Conservation (phyloP, 345 rosid species). For the Aegle marmelos region DNA sequence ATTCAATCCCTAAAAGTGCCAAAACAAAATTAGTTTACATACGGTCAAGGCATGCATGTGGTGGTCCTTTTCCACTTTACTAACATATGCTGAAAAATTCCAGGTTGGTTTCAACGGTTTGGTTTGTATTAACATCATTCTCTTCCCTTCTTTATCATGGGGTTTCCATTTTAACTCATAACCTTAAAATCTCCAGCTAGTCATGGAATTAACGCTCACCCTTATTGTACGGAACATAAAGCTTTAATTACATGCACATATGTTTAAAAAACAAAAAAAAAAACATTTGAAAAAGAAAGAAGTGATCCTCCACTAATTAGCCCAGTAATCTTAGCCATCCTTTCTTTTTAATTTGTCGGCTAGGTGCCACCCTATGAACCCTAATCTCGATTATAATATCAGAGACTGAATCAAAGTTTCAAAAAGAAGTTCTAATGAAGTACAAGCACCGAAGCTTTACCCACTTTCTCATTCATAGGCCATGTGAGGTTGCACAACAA, state of each 20-base stretch:
- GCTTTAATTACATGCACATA: background rate
- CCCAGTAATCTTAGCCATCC: background rate
- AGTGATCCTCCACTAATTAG: slow-evolving; percentile 51
- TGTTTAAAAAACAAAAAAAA: too few relatives aligned
- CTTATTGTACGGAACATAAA: slow-evolving; percentile 17
- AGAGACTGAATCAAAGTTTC: background rate
- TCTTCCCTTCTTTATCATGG: background rate
- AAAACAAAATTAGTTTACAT: background rate
- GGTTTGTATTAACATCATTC: slow-evolving; percentile 20
- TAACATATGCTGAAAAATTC: background rate
- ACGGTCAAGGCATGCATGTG: background rate
- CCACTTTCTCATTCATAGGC: slow-evolving; percentile 6
- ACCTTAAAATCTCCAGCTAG: background rate
- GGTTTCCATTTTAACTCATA: slow-evolving; percentile 1
- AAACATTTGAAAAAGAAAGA: slow-evolving; percentile 23
- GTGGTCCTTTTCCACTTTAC: background rate
- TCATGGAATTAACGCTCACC: background rate
- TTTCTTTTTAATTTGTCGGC: slow-evolving; percentile 35
- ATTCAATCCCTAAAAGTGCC: too few relatives aligned
- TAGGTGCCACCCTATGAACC: slow-evolving; percentile 26
- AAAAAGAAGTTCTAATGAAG: background rate
- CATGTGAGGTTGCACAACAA: slow-evolving; percentile 33
- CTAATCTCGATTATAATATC: background rate
- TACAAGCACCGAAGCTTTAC: background rate
- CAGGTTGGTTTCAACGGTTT: background rate